Evolutionary conservation across 805 yeast species (phyloP), one percentile per base, ranked within the genome.

Genomic region (Wickerhamiella siamensis): DNA sequence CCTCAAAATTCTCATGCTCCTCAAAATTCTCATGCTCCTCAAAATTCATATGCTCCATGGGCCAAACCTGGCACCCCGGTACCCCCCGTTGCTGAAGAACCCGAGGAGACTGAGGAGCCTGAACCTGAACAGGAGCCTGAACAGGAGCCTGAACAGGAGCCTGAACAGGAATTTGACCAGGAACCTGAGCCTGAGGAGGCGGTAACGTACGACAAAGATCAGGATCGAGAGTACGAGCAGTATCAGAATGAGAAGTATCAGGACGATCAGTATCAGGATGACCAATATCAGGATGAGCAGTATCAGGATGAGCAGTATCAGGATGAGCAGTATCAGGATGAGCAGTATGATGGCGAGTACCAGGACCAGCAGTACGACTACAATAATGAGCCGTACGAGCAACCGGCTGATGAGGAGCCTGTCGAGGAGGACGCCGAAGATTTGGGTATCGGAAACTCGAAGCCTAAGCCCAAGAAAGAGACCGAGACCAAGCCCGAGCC

Each of bases 401-500:
- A n/a, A 5, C 33, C 10, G 33, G 17, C 17, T 20, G 36, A 33
- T 9, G 21, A 34, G 24, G 24, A 4, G 5, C 5, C 29, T 24
- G 10, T 5, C 27, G 37, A 34, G 27, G 22, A n/a, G 4, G 21
- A 20, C 21, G 37, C 14, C 24, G 15, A 17, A 17, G 37, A 50
- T 39, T 18, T 15, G 31, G 24, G 12, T 8, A 3, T 29, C 3
- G 24, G 18, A n/a, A n/a, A 20, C 20, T 33, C 17, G 10, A 27
- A 38, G 16, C 20, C 42, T 8, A 39, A 36, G 26, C 12, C 18
- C 8, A 20, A 17, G 41, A 52, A 51, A 46, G 39, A 53, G 32
- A 51, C 57, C 39, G 51, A 51, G 34, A 15, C 46, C 15, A 45
- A 42, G 44, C 35, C 43, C 40, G 46, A 47, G 31, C 42, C 51